A percentile compares a stretch with the other conserved stretches of the same genome.
phyloP scores from a whole-genome alignment of 2,329 filamentous ascomycete genomes.

The Verticillium nubilum region DNA sequence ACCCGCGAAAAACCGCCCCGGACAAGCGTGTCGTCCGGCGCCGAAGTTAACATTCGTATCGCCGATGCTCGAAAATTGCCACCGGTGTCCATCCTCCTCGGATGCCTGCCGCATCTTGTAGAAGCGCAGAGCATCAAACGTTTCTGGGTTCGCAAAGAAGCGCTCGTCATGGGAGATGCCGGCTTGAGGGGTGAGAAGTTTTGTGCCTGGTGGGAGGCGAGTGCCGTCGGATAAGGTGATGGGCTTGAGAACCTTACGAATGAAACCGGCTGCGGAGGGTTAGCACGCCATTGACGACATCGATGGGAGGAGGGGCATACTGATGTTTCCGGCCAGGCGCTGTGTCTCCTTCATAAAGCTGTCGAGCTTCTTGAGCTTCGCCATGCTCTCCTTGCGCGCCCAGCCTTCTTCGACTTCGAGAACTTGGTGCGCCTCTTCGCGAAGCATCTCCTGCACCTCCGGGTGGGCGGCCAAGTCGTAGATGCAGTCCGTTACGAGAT shows the following conservation, averaged over 20 bases:
- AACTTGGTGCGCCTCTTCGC: conserved; percentile 39
- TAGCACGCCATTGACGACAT: conserved; percentile 4
- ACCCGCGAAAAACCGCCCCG: conserved; percentile 41
- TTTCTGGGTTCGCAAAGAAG: conserved; percentile 32
- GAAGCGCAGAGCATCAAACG: conserved; percentile 45
- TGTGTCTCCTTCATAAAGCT: conserved; percentile 42
- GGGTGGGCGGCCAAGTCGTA: conserved; percentile 43
- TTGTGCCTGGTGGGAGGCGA: conserved; percentile 34
- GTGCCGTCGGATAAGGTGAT: conserved; percentile 40
- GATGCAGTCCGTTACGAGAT: conserved; percentile 40
- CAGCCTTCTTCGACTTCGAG: conserved; percentile 35
- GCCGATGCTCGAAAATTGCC: conserved; percentile 34
- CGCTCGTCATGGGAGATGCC: conserved; percentile 35
- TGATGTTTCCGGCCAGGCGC: conserved; percentile 35
- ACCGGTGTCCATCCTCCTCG: conserved; percentile 25
- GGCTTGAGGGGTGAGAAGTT: conserved; percentile 32
- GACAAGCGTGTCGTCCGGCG: conserved; percentile 41
- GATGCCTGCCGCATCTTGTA: conserved; percentile 35
- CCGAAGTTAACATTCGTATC: conserved; percentile 41
- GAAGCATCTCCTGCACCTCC: conserved; percentile 40
- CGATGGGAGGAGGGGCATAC: conserved; percentile 19
- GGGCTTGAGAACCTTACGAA: conserved; percentile 39
- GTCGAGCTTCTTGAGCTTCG: conserved; percentile 39
- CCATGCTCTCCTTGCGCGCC: conserved; percentile 35
- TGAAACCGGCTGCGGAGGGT: conserved; percentile 32